A percentile compares a stretch with the other conserved stretches of the same genome.
phyloP scores from a whole-genome alignment of 305 asterid species.

The Stenogyne calaminthoides region DNA sequence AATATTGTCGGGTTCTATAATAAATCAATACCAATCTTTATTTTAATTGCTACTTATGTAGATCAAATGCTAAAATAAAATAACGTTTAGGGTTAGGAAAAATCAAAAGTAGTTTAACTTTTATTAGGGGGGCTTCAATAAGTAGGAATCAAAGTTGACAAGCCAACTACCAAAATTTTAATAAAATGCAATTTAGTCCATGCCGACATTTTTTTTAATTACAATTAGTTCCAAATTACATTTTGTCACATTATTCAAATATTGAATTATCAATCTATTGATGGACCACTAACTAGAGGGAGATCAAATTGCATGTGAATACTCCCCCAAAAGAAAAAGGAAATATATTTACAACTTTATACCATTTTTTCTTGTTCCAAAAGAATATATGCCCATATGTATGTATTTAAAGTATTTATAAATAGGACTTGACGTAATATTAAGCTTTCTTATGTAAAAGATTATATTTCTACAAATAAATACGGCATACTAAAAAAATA shows the following conservation, averaged over 20 bases:
- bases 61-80: neutral
- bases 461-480: neutral
- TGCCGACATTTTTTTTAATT: slow-evolving; percentile 41
- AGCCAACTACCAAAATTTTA: slow-evolving; percentile 31
- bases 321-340: slow-evolving; percentile 7
- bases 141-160: slow-evolving; percentile 18
- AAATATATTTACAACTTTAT: slow-evolving; percentile 16
- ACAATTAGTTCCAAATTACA: slow-evolving; percentile 1
- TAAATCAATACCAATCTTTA: neutral
- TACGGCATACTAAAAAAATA: neutral
- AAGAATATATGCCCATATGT: neutral
- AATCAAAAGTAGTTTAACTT: neutral
- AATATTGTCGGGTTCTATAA: neutral
- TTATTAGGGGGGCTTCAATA: neutral
- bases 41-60: neutral
- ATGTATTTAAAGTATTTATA: neutral
- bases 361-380: slow-evolving; percentile 14
- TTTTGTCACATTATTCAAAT: slow-evolving; percentile 22
- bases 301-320: slow-evolving; percentile 40
- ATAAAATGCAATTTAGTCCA: slow-evolving; percentile 22
- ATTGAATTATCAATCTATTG: neutral
- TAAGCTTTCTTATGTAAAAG: too few species aligned
- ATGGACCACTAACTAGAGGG: slow-evolving; percentile 41
- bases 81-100: neutral
- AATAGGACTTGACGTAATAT: too few species aligned